Evolutionary conservation across 1,284 basidiomycete species (phyloP), one percentile per base, ranked within the genome.

Genomic region (Moesziomyces aphidis): DNA sequence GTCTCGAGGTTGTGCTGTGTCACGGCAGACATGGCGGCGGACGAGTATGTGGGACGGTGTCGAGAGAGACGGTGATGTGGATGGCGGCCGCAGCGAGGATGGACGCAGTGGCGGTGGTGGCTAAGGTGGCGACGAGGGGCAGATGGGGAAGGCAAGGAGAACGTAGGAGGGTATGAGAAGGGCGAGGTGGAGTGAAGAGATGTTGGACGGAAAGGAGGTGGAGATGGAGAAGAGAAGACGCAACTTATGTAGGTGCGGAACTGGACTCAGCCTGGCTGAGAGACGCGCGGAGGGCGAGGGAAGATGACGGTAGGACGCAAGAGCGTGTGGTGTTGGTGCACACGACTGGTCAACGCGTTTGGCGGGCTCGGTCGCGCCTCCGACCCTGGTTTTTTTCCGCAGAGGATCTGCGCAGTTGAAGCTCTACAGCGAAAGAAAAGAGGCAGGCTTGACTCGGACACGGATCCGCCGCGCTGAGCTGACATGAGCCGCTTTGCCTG

Each of bases 1-100:
- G 82, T 83, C 59, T 76, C 69, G 58, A 67, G 69, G 65, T 70
- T 73, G 54, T 76, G 73, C 28, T 72, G 69, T 45, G 73, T 60
- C 61, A 76, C 67, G 51, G 74, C 74, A 31, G 74, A 76, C 74
- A 76, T 76, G 48, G 44, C 49, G 46, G 42, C 7, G 13, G 28
- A 43, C 22, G 24, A 17, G 5, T 10, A 19, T 54, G 39, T 48
- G 44, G 39, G 47, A 24, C 47, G 50, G 17, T 43, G 24, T 34
- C 39, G 56, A 34, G 7, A 22, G 36, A 44, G 39, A 51, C 28
- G 55, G 24, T 54, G 52, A 23, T 21, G 59, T 53, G 28, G 55
- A 50, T 7, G 42, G 36, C 8, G 50, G 64, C 45, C 43, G 36
- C 34, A 49, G 44, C 21, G 49, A 55, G n/a, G 42, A 39, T 24